Percentiles rank a stretch among this genome's conserved stretches.
Evolutionary conservation across 2,329 filamentous ascomycete genomes (phyloP).

Genomic region (Cordyceps fumosorosea): DNA sequence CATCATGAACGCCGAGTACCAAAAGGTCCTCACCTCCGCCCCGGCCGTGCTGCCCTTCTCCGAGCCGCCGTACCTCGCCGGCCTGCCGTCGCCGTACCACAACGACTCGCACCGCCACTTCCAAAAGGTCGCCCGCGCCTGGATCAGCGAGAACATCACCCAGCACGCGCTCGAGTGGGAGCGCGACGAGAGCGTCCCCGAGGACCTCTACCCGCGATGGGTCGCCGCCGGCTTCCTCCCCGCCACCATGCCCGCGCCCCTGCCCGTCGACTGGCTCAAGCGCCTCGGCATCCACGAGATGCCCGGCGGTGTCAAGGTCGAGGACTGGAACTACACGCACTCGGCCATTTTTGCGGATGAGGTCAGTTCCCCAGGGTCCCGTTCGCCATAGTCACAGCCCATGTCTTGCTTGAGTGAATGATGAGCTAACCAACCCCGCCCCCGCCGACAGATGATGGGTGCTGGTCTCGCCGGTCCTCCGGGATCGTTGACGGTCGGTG

Average conservation of each 20-base stretch:
- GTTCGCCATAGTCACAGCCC: not conserved
- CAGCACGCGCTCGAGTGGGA: slow-evolving; percentile 65
- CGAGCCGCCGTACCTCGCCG: slow-evolving; percentile 62
- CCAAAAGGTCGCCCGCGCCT: slow-evolving; percentile 61
- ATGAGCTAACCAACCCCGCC: too few relatives aligned
- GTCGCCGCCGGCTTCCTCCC: slow-evolving; percentile 57
- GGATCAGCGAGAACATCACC: slow-evolving; percentile 57
- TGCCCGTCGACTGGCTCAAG: slow-evolving; percentile 63
- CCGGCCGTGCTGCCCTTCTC: slow-evolving; percentile 50
- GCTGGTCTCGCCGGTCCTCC: slow-evolving; percentile 58
- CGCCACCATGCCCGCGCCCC: slow-evolving; percentile 61
- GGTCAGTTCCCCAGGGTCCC: slow-evolving; percentile 13
- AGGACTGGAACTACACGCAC: slow-evolving; percentile 69
- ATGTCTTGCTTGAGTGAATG: not conserved
- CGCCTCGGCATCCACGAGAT: slow-evolving; percentile 60
- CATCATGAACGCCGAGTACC: slow-evolving; percentile 11
- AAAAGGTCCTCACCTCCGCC: slow-evolving; percentile 9
- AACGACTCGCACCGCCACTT: slow-evolving; percentile 56
- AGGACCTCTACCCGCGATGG: slow-evolving; percentile 52
- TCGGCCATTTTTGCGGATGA: slow-evolving; percentile 62
- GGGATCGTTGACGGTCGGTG: slow-evolving; percentile 61
- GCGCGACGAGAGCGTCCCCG: slow-evolving; percentile 53
- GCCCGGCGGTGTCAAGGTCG: slow-evolving; percentile 57
- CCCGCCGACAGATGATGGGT: slow-evolving; percentile 48
- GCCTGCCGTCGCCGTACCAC: slow-evolving; percentile 67